These are phyloP conservation scores for Raphanus hybrid DNA, from an alignment of 441 rosid genomes.

Conservation along the genomic window DNA sequence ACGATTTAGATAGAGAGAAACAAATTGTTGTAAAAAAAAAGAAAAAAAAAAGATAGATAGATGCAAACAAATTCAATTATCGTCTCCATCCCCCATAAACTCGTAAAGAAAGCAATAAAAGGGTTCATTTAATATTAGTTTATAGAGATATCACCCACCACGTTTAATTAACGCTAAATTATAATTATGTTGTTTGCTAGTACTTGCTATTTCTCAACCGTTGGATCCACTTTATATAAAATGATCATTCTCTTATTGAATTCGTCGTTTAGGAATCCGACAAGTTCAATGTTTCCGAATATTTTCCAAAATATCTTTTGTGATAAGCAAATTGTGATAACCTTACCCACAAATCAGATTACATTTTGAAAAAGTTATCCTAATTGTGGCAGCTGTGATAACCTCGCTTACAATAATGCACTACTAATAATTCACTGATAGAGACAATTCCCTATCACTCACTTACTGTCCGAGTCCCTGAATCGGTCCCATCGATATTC, in stretches of 20 bases:
- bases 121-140: no score
- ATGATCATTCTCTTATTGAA: not conserved
- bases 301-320: slow-evolving; percentile 15
- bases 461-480: not conserved
- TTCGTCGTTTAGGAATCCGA: slow-evolving; percentile 20
- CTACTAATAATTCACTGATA: not conserved
- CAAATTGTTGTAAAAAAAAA: no score
- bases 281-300: slow-evolving; percentile 8
- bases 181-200: not conserved
- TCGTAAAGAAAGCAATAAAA: no score
- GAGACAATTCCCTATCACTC: slow-evolving; percentile 20
- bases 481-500: slow-evolving; percentile 5
- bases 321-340: slow-evolving; percentile 41
- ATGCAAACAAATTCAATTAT: no score
- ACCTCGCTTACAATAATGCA: slow-evolving; percentile 3
- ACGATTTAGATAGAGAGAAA: no score
- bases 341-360: slow-evolving; percentile 35
- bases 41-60: no score
- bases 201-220: slow-evolving; percentile 17
- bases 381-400: slow-evolving; percentile 15
- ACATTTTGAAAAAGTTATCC: slow-evolving; percentile 13
- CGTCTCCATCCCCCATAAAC: no score
- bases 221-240: not conserved
- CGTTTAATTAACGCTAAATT: not conserved
- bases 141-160: no score